Conservation (phyloP, 345 rosid genomes). For the Aegle marmelos region DNA sequence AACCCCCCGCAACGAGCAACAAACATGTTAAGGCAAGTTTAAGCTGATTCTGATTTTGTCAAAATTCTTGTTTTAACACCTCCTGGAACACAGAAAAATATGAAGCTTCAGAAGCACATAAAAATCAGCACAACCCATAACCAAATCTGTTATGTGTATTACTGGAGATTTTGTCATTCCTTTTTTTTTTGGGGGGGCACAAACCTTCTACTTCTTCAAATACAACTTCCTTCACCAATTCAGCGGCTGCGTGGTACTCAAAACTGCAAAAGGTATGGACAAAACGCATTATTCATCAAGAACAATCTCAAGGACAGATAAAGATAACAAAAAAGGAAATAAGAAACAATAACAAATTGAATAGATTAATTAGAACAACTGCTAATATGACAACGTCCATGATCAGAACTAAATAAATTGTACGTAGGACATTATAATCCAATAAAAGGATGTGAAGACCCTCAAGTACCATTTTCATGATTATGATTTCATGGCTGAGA, state of each 20-base stretch:
- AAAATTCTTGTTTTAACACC: conserved; percentile 70
- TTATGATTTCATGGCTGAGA: background rate
- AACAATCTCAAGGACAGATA: background rate
- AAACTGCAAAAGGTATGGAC: conserved; percentile 42
- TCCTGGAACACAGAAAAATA: conserved; percentile 39
- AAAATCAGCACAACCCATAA: background rate
- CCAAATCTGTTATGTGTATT: background rate
- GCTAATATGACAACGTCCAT: background rate
- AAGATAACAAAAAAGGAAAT: background rate
- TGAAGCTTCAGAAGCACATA: conserved; percentile 20
- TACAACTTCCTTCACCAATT: conserved; percentile 73
- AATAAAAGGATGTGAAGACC: background rate
- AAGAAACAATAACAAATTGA: background rate
- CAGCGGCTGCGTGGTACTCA: conserved; percentile 77
- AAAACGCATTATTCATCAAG: background rate
- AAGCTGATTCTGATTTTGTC: conserved; percentile 40
- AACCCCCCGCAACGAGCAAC: conserved; percentile 19
- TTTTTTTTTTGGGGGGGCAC: too few relatives aligned
- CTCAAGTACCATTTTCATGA: background rate
- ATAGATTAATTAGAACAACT: background rate
- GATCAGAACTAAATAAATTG: background rate
- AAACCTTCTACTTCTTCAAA: conserved; percentile 81
- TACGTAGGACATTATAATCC: background rate
- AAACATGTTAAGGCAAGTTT: conserved; percentile 15
- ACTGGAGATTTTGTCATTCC: background rate